Base-by-base conservation (phyloP, 1,284 basidiomycete genomes). In the Moniliophthora roreri region DNA sequence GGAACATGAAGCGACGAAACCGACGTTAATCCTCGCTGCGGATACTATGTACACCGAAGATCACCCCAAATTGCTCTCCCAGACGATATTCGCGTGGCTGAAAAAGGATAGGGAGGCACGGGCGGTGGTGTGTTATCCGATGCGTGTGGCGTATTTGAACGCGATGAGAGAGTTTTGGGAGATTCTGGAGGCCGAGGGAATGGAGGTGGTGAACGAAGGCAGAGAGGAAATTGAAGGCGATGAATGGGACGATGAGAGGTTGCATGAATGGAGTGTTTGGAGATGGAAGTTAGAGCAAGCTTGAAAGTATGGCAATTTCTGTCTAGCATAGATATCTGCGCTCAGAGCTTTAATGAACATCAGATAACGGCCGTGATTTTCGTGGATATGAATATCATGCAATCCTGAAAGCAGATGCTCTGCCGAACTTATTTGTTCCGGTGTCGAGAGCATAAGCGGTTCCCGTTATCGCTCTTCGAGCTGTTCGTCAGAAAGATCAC, bases 1-100 rank as follows among this genome's bases (percentile, higher is more conserved):
- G 9, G 44, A 46, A 10, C 16, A 32, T 9, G 41, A 44, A 24
- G 6, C 16, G 18, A 24, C 15, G 11, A 46, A 46, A 46, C 21
- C 44, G 6, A 13, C 28, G 1, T 11, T 46, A 21, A 32, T 46
- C 10, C 15, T 46, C 21, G 44, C 44, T 13, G 44, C 44, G 13
- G 44, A 46, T 46, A 46, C 44, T 21, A 46, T 46, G 44, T 46
- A 46, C 26, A 46, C 44, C 23, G 44, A 46, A n/a, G 44, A 46
- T 46, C 44, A 46, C 28, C 44, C 44, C 28, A n/a, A 8, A 16
- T 32, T 46, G 18, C 44, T 46, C 44, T 46, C 44, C 6, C 44
- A n/a, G 24, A 46, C 44, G 15, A 46, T 46, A 28, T 46, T 46
- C 26, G 28, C 44, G 7, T 46, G 44, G 44, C 44, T 46, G 13